phyloP scores from a whole-genome alignment of 139 green algal genomes.

The Coccomyxa sp. region DNA sequence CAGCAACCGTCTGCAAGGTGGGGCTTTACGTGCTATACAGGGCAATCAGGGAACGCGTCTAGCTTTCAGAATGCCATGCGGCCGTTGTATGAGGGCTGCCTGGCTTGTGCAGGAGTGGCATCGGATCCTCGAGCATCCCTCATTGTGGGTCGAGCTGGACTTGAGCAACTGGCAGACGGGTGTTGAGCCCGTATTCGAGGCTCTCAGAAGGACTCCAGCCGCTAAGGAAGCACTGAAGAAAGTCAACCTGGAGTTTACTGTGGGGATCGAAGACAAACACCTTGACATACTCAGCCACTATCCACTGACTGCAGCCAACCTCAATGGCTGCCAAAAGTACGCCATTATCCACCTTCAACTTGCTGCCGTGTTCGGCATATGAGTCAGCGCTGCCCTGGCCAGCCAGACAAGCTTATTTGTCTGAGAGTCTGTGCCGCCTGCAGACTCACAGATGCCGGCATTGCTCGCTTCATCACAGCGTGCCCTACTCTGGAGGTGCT shows the following conservation, averaged over 20 bases:
- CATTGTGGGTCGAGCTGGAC: conserved; percentile 14
- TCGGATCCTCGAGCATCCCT: background rate
- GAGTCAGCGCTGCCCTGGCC: too few relatives aligned
- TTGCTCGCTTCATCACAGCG: background rate
- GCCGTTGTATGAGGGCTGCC: background rate
- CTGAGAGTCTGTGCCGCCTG: background rate
- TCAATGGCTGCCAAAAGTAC: conserved; percentile 27
- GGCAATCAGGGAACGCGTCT: background rate
- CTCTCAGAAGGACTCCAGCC: background rate
- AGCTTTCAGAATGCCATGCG: background rate
- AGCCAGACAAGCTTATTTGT: background rate
- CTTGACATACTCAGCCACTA: conserved; percentile 1
- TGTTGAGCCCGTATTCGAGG: background rate
- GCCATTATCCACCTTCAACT: background rate
- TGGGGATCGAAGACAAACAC: conserved; percentile 6
- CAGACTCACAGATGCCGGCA: conserved; percentile 19
- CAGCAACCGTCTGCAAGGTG: conserved; percentile 18
- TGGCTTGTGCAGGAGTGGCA: conserved; percentile 17
- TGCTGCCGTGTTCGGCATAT: too few relatives aligned
- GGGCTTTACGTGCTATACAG: background rate
- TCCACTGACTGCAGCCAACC: conserved; percentile 2
- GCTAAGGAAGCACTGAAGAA: background rate
- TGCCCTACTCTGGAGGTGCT: conserved; percentile 8
- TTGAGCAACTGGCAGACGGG: conserved; percentile 11
- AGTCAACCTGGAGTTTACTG: conserved; percentile 21